These are phyloP conservation scores for Nymphaea colorata DNA, from an alignment of 164 flowering plant genomes.

Conservation along the genomic window DNA sequence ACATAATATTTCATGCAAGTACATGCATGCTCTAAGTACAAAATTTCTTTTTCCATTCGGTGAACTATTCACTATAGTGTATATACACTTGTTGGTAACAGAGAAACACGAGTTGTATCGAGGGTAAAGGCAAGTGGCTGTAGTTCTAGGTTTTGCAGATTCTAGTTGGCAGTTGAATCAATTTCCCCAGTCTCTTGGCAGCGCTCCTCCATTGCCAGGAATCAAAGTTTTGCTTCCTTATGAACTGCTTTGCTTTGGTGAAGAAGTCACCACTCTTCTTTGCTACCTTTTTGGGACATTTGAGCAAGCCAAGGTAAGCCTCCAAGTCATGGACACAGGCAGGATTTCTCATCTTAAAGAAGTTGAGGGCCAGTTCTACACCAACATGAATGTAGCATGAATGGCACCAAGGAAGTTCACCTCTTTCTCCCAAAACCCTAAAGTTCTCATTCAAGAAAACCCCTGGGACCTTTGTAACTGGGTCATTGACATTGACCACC, in stretches of 20 bases:
- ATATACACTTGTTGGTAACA: not conserved
- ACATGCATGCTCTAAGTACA: too few species aligned
- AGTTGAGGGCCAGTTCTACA: conserved; percentile 42
- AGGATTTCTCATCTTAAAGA: conserved; percentile 41
- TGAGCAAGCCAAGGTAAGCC: conserved; percentile 28
- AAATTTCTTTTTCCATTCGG: too few species aligned
- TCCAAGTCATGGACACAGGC: conserved; percentile 52
- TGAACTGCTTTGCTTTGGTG: conserved; percentile 2
- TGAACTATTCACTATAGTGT: too few species aligned
- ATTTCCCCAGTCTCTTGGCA: not conserved
- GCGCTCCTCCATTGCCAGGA: not conserved
- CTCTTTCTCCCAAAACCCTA: conserved; percentile 36
- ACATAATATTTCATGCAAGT: too few species aligned
- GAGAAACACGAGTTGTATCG: not conserved
- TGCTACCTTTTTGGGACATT: conserved; percentile 12
- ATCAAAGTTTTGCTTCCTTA: not conserved
- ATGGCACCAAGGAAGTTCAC: conserved; percentile 51
- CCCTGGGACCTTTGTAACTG: conserved; percentile 26
- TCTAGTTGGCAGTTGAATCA: not conserved
- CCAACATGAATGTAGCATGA: conserved; percentile 64
- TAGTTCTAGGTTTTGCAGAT: not conserved
- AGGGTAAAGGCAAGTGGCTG: not conserved
- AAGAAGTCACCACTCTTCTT: conserved; percentile 14
- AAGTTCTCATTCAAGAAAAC: conserved; percentile 34
- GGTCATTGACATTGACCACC: conserved; percentile 59